A percentile compares a stretch with the other conserved stretches of the same genome.
These are phyloP conservation scores for Lophiotrema nucula DNA, from an alignment of 495 filamentous ascomycete genomes.

Conservation along the genomic window DNA sequence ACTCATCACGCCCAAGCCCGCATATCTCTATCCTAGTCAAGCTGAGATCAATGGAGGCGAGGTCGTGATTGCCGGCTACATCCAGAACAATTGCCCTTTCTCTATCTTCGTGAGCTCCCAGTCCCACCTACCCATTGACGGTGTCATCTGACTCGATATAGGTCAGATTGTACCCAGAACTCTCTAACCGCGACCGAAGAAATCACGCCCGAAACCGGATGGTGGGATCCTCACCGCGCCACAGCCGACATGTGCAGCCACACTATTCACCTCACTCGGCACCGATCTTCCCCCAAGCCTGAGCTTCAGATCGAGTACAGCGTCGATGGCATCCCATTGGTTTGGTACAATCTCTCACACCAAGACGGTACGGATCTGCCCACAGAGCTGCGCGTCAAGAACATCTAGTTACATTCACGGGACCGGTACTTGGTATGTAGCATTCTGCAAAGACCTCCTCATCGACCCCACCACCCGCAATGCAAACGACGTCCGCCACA, in stretches of 20 bases:
- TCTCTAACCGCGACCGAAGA: too few relatives aligned
- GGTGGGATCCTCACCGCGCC: background rate
- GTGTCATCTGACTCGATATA: too few relatives aligned
- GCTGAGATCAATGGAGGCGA: too few relatives aligned
- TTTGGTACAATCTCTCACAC: background rate
- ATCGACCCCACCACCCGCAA: slow-evolving; percentile 69
- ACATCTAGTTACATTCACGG: background rate
- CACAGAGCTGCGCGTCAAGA: background rate
- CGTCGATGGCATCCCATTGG: background rate
- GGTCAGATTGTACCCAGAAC: too few relatives aligned
- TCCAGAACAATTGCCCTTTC: background rate
- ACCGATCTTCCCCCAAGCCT: background rate
- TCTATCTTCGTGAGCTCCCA: background rate
- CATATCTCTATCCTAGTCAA: too few relatives aligned
- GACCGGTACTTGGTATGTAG: too few relatives aligned
- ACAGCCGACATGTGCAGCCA: background rate
- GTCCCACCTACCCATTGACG: background rate
- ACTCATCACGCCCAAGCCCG: too few relatives aligned
- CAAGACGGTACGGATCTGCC: background rate
- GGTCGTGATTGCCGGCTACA: too few relatives aligned
- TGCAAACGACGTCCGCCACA: slow-evolving; percentile 73
- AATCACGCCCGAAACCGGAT: background rate
- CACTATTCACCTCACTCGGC: background rate
- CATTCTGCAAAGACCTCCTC: slow-evolving; percentile 81
- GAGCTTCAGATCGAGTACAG: background rate